Evolutionary conservation across 2,329 filamentous ascomycete species (phyloP).

Genomic region (Akanthomyces dipterigenus): DNA sequence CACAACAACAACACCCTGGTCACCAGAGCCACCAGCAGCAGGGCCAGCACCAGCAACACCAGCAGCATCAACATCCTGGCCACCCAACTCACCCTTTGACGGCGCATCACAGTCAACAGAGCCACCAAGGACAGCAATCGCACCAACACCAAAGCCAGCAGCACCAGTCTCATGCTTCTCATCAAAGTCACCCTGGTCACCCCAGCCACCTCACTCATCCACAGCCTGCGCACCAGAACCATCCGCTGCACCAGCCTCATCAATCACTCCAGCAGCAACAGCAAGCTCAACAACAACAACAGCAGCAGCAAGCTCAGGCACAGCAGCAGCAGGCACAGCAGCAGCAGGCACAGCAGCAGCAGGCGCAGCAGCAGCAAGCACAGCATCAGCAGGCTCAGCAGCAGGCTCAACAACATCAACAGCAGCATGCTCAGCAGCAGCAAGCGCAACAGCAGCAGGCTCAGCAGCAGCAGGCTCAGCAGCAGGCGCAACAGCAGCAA

Average conservation of each 20-base stretch:
- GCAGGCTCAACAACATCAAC: conserved; percentile 23
- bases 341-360: conserved; percentile 26
- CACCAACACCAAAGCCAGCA: conserved; percentile 17
- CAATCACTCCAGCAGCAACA: conserved; percentile 22
- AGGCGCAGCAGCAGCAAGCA: conserved; percentile 23
- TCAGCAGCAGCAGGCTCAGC: conserved; percentile 22
- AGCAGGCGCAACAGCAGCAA: conserved; percentile 23
- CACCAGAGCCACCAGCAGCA: conserved; percentile 22
- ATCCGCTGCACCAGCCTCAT: conserved; percentile 20
- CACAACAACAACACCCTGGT: conserved; percentile 18
- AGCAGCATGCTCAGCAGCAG: conserved; percentile 22
- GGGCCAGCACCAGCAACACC: conserved; percentile 23
- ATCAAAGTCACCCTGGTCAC: conserved; percentile 5
- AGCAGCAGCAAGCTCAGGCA: conserved; percentile 25
- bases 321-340: conserved; percentile 24
- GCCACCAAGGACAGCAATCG: conserved; percentile 17
- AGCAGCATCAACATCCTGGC: conserved; percentile 20
- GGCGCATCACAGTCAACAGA: conserved; percentile 16
- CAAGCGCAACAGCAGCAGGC: conserved; percentile 24
- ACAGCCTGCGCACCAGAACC: conserved; percentile 20
- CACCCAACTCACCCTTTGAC: conserved; percentile 8
- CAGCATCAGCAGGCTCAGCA: conserved; percentile 23
- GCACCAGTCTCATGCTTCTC: conserved; percentile 19
- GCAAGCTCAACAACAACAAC: conserved; percentile 27
- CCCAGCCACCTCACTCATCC: conserved; percentile 19